phyloP scores from a whole-genome alignment of 2,329 filamentous ascomycete species.

The Stylonectria norvegica region DNA sequence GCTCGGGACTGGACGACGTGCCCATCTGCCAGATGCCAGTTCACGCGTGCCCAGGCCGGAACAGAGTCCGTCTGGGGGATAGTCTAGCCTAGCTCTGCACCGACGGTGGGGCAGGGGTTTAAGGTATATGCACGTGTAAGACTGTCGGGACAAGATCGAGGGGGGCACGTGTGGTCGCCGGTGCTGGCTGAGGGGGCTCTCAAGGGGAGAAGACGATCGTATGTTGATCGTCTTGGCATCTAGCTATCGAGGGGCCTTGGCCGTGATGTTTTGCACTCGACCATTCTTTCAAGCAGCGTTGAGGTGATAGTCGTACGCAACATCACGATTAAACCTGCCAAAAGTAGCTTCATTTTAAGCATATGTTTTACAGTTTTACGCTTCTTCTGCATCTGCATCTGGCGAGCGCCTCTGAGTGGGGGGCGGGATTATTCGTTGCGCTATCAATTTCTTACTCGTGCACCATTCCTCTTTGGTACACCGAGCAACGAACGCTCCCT shows the following conservation, averaged over 20 bases:
- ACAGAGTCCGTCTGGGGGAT: neutral
- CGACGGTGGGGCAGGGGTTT: neutral
- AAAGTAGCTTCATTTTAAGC: neutral
- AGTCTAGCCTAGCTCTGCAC: neutral
- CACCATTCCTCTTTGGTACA: neutral
- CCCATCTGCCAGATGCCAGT: neutral
- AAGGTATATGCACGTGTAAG: neutral
- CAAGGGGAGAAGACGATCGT: too few species aligned
- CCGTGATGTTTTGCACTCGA: neutral
- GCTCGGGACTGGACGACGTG: neutral
- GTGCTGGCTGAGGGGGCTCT: too few species aligned
- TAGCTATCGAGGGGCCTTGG: neutral
- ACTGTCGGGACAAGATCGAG: neutral
- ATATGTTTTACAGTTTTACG: neutral
- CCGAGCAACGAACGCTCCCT: neutral
- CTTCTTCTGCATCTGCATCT: neutral
- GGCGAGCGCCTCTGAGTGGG: neutral
- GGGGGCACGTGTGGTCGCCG: too few species aligned
- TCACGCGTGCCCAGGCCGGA: neutral
- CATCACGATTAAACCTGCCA: neutral
- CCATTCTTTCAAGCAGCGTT: neutral
- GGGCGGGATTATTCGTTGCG: neutral
- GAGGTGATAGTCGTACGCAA: neutral
- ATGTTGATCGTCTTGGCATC: neutral
- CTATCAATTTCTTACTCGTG: neutral